Percentiles rank a stretch among this genome's conserved stretches.
phyloP scores from a whole-genome alignment of 139 green algal genomes.

The Coccomyxa sp. region DNA sequence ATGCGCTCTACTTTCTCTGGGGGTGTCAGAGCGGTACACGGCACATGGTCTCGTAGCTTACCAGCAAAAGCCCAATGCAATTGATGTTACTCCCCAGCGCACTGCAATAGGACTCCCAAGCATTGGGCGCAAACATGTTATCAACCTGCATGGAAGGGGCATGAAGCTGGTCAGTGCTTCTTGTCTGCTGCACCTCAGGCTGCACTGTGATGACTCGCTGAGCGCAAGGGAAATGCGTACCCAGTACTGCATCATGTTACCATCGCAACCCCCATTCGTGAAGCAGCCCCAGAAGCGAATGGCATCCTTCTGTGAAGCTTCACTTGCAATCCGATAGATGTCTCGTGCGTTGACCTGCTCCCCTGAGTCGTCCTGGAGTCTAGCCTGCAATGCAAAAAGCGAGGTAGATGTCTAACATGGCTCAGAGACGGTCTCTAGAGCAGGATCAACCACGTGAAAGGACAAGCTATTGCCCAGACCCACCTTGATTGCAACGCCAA shows the following conservation, averaged over 20 bases:
- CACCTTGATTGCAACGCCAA: no score
- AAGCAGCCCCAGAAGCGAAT: constrained; percentile 22
- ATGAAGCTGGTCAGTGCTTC: no score
- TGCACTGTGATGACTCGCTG: not conserved
- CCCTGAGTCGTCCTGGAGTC: no score
- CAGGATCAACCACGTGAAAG: no score
- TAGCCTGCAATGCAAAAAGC: no score
- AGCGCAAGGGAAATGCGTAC: not conserved
- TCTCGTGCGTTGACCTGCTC: not conserved
- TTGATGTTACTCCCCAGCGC: constrained; percentile 12
- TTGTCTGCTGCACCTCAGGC: no score
- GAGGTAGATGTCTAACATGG: no score
- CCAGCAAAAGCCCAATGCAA: constrained; percentile 19
- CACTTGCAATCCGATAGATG: not conserved
- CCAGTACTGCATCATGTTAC: constrained; percentile 17
- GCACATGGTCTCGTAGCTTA: not conserved
- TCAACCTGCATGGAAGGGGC: constrained; percentile 29
- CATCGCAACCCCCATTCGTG: constrained; percentile 28
- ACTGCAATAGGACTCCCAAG: constrained; percentile 33
- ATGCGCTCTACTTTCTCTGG: not conserved
- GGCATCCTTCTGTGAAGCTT: not conserved
- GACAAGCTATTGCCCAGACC: no score
- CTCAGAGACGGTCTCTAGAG: no score
- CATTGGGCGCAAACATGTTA: constrained; percentile 27
- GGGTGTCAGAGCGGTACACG: no score